phyloP scores from a whole-genome alignment of 257 asterid genomes.

The Ligustrum vulgare region DNA sequence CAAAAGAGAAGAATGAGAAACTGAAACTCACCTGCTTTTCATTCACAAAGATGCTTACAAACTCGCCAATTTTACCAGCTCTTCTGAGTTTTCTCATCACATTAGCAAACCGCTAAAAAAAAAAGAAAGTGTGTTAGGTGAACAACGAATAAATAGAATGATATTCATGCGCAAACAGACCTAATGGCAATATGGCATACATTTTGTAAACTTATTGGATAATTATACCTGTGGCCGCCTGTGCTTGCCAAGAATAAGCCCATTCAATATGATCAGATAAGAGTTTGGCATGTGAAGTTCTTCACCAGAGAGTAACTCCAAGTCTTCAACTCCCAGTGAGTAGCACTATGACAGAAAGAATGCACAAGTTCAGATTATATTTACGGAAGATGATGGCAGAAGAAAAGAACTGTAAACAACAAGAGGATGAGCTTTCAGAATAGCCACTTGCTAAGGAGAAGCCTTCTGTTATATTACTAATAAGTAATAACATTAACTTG shows the following conservation, averaged over 20 bases:
- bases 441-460: not conserved
- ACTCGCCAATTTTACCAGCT: slow-evolving; percentile 88
- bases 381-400: slow-evolving; percentile 7
- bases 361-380: slow-evolving; percentile 3
- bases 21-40: slow-evolving; percentile 70
- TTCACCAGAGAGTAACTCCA: slow-evolving; percentile 85
- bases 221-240: slow-evolving; percentile 63
- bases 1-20: not conserved
- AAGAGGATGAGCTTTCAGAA: not conserved
- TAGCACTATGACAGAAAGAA: slow-evolving; percentile 64
- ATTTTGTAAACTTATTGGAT: slow-evolving; percentile 3
- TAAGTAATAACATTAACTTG: not conserved
- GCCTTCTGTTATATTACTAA: too few relatives aligned
- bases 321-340: slow-evolving; percentile 72
- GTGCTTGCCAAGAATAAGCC: slow-evolving; percentile 96
- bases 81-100: slow-evolving; percentile 84
- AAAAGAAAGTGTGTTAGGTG: slow-evolving; percentile 19
- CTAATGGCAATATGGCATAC: not conserved
- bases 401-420: slow-evolving; percentile 9
- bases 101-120: slow-evolving; percentile 60
- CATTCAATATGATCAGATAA: slow-evolving; percentile 72
- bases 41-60: slow-evolving; percentile 85
- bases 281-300: slow-evolving; percentile 88
- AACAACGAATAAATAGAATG: not conserved
- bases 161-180: not conserved